A percentile compares a stretch with the other conserved stretches of the same genome.
phyloP scores from a whole-genome alignment of 2,329 filamentous ascomycete species.

The Ophioceras dolichostomum region DNA sequence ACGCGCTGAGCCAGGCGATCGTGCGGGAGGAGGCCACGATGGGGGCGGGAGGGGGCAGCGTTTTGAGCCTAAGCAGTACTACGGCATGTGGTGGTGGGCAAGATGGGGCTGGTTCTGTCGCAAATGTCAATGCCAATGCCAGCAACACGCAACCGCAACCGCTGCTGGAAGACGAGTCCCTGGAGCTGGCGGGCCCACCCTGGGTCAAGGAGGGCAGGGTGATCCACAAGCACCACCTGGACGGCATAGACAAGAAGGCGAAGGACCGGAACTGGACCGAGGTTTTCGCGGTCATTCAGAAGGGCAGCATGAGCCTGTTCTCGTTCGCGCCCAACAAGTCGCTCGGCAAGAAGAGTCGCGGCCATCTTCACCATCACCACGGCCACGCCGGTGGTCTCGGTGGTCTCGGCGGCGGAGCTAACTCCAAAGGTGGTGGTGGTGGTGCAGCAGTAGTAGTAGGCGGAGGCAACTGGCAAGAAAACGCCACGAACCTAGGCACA shows the following conservation, averaged over 20 bases:
- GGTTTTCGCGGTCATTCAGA: conserved; percentile 91
- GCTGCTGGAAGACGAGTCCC: conserved; percentile 80
- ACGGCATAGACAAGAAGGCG: conserved; percentile 79
- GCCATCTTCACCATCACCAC: conserved; percentile 15
- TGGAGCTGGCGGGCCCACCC: conserved; percentile 86
- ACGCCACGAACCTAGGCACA: conserved; percentile 76
- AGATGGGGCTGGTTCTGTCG: conserved; percentile 27
- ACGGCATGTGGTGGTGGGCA: too few relatives aligned
- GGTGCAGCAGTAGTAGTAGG: conserved; percentile 69
- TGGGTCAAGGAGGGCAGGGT: conserved; percentile 97
- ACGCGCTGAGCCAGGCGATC: conserved; percentile 90
- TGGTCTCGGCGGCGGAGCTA: conserved; percentile 11
- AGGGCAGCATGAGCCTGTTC: conserved; percentile 87
- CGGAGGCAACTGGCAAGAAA: conserved; percentile 97
- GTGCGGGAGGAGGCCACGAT: conserved; percentile 68
- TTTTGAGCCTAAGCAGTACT: conserved; percentile 40
- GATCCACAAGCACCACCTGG: conserved; percentile 92
- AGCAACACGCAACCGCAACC: conserved; percentile 34
- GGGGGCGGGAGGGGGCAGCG: conserved; percentile 11
- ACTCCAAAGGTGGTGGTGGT: conserved; percentile 32
- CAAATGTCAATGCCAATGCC: conserved; percentile 3
- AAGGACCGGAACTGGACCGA: conserved; percentile 93
- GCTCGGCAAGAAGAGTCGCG: conserved; percentile 52
- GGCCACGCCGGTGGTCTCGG: not conserved
- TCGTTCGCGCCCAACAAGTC: conserved; percentile 81